These are phyloP conservation scores for Pythium vanterpoolii DNA, from an alignment of 352 stramenopile genomes.

Conservation along the genomic window DNA sequence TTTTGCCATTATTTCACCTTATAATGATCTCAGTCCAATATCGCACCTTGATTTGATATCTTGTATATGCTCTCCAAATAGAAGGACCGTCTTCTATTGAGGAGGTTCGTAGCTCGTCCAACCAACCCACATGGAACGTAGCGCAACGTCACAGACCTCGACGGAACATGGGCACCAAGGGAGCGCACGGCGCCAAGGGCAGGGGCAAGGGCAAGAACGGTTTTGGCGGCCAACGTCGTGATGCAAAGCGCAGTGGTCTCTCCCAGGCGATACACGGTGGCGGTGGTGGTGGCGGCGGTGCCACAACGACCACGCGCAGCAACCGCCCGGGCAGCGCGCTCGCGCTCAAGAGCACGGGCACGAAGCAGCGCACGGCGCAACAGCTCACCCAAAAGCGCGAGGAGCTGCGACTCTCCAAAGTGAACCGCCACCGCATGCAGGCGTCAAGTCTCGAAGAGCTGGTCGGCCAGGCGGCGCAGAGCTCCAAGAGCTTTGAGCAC, in stretches of 20 bases:
- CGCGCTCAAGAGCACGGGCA: slow-evolving; percentile 25
- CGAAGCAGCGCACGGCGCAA: slow-evolving; percentile 46
- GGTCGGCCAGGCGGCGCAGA: slow-evolving; percentile 40
- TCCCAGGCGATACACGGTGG: slow-evolving; percentile 13
- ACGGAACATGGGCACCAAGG: slow-evolving; percentile 17
- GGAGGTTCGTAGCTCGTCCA: slow-evolving; percentile 1
- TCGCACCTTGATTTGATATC: slow-evolving; percentile 1
- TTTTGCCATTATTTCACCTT: slow-evolving; percentile 3
- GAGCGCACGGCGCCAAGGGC: slow-evolving; percentile 11
- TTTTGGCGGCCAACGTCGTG: slow-evolving; percentile 11
- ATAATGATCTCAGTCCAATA: not conserved
- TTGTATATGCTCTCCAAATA: too few species aligned
- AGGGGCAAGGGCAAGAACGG: slow-evolving; percentile 14
- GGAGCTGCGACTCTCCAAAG: slow-evolving; percentile 51
- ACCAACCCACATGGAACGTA: not conserved
- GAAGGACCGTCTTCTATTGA: not conserved
- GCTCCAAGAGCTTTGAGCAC: slow-evolving; percentile 37
- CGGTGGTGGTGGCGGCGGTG: not conserved
- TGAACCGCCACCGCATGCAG: slow-evolving; percentile 37
- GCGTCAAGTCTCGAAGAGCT: slow-evolving; percentile 54
- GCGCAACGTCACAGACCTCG: not conserved
- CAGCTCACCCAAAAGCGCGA: slow-evolving; percentile 63
- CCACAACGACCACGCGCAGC: not conserved
- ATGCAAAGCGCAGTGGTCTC: slow-evolving; percentile 19
- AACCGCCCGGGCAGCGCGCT: slow-evolving; percentile 22